A percentile compares a stretch with the other conserved stretches of the same genome.
Evolutionary conservation across 2,329 filamentous ascomycete species (phyloP).

Genomic region (Ophiostoma ulmi): DNA sequence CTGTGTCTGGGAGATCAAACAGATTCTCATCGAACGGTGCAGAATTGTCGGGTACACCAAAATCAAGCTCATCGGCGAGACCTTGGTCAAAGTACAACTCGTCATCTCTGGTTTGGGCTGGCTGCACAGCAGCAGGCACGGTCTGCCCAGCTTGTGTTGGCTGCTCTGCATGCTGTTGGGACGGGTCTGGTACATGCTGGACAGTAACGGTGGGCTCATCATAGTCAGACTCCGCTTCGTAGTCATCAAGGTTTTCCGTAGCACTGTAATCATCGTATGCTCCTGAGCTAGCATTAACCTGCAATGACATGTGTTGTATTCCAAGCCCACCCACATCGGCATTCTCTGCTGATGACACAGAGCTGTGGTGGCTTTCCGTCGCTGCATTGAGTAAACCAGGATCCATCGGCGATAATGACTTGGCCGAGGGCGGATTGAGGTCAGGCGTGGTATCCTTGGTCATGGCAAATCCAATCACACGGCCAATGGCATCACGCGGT

Average conservation of each 20-base stretch:
- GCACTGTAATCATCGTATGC: background rate
- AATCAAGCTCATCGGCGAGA: conserved; percentile 42
- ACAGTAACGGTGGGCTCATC: conserved; percentile 26
- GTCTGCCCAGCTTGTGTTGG: background rate
- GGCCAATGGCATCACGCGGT: conserved; percentile 51
- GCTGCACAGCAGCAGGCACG: background rate
- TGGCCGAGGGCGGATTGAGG: conserved; percentile 27
- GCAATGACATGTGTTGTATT: conserved; percentile 36
- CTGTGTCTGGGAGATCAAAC: conserved; percentile 64
- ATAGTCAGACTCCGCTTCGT: conserved; percentile 16
- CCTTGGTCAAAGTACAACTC: conserved; percentile 63
- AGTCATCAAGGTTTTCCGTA: conserved; percentile 16
- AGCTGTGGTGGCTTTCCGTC: background rate
- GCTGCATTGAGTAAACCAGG: conserved; percentile 18
- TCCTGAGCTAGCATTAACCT: background rate
- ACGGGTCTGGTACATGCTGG: background rate
- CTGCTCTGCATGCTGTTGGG: background rate
- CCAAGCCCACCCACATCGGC: conserved; percentile 38
- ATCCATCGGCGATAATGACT: conserved; percentile 20
- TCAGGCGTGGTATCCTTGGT: conserved; percentile 43
- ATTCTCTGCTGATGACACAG: background rate
- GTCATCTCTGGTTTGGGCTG: conserved; percentile 41
- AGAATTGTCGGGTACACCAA: conserved; percentile 49
- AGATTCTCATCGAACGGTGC: conserved; percentile 65
- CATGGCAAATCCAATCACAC: conserved; percentile 53